These are phyloP conservation scores for Sequoia sempervirens DNA, from an alignment of 75 land plant genomes.

Conservation along the genomic window DNA sequence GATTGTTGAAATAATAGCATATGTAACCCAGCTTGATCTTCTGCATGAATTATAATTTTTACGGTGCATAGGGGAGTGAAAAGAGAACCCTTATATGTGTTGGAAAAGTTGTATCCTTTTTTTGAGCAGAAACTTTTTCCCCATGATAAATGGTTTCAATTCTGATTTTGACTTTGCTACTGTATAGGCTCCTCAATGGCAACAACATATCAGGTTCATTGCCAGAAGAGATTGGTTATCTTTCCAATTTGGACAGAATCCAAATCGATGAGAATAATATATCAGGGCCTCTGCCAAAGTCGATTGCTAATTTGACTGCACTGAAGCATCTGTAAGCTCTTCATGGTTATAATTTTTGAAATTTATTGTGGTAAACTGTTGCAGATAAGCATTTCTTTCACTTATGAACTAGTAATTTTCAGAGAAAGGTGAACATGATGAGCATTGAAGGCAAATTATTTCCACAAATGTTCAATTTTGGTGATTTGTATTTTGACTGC, in stretches of 20 bases:
- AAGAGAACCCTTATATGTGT: not conserved
- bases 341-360: not conserved
- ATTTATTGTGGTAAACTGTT: not conserved
- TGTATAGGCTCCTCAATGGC: constrained; percentile 78
- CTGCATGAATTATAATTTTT: not conserved
- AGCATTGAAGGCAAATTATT: not conserved
- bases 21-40: not conserved
- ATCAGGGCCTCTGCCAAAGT: constrained; percentile 62
- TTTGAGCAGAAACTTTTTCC: not conserved
- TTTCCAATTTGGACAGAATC: constrained; percentile 63
- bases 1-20: not conserved
- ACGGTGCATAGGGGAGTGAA: not conserved
- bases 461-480: not conserved
- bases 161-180: not conserved
- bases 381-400: not conserved
- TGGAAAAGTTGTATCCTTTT: not conserved
- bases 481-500: constrained; percentile 8
- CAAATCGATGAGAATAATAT: constrained; percentile 82
- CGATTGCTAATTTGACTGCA: constrained; percentile 66
- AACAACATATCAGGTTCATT: constrained; percentile 63
- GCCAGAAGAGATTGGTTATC: constrained; percentile 74
- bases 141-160: not conserved
- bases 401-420: not conserved
- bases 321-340: constrained; percentile 66
- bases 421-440: not conserved